Base-by-base conservation (phyloP, 2,329 filamentous ascomycete species). In the Botryotinia globosa region DNA sequence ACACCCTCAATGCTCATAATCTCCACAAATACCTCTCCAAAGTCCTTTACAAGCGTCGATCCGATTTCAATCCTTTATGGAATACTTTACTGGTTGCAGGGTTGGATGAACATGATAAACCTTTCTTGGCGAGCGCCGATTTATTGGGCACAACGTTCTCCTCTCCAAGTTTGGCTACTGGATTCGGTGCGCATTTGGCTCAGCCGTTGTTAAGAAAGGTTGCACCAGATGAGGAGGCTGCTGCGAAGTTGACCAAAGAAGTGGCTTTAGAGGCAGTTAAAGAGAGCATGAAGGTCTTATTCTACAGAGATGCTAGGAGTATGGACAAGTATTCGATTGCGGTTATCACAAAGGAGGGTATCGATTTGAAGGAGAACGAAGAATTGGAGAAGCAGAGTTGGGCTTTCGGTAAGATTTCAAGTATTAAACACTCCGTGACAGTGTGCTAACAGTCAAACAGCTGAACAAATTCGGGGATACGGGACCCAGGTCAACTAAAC, bases 241-340 rank as follows among this genome's bases (percentile, higher is more conserved):
- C 92, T 48, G 86, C 89, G 78, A 85, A 89, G 74, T 86, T 98
- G 76, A 90, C 86, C 58, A 88, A 89, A 81, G 94, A 98, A 79
- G 83, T 92, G 81, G 96, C 96, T 66, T 86, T 98, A 74, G 85
- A 91, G 73, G 88, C 94, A 58, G 84, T 99, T 81, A 92, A 92
- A 85, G 92, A 97, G 85, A 97, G 94, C 84, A 94, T 99, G 93
- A 98, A 98, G 88, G 95, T 98, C 70, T 87, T 99, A 74, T 99
- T 93, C 86, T 99, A 99, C 87, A 89, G 96, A 79, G 96, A 99
- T 84, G 96, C 96, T 62, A 90, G 96, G 83, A 97, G 93, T 85
- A 85, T 96, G 84, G 94, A 98, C 84, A 87, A 88, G 78, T 99
- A 98, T 85, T 96, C 93, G 76, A 91, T 98, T 81, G 95, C 95